Evolutionary conservation across 2,329 filamentous ascomycete genomes (phyloP), one percentile per base, ranked within the genome.

Genomic region (Aspergillus sp.): DNA sequence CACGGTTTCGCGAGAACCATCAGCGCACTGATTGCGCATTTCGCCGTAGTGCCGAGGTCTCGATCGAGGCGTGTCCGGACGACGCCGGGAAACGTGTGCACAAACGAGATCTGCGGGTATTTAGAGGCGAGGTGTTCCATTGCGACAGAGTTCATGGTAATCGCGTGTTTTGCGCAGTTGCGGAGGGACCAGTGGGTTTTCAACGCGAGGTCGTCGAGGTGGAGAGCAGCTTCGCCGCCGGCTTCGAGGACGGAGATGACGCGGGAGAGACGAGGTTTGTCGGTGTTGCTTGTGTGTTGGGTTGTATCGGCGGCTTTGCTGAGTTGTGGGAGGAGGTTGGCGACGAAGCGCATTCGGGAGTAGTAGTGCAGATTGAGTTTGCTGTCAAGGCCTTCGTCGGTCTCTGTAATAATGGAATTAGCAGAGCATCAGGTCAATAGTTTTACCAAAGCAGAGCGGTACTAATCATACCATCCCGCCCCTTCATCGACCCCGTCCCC

Each of bases 311-410:
- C 50, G 11, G 50, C 47, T 4, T 49, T 56, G 6, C 7, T 31
- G 13, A 69, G 38, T 28, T 64, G 69, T 1, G 75, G 74, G 2
- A 77, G 67, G 6, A 78, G 63, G 54, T 77, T 74, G 5, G 60
- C 22, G 19, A 74, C 64, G 47, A 77, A 77, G 4, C 74, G 74
- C 63, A 75, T 73, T 11, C 76, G 73, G 3, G 74, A 70, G 50
- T 77, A 76, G 59, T 73, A 74, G 28, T 69, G 67, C 3, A 77
- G 65, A 49, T 65, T 69, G 50, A 73, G 59, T 34, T 70, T 72
- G 28, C 64, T 69, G 66, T 74, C 69, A 7, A 77, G 64, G 5
- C 73, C 73, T 64, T 77, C 75, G 19, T 65, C 63, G n/a, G 72
- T 75, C 51, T 73, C 73, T 75, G 6, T 23, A 23, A 28, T 9